Conservation (phyloP, 2,329 filamentous ascomycete genomes). For the Aspergillus alliaceus region DNA sequence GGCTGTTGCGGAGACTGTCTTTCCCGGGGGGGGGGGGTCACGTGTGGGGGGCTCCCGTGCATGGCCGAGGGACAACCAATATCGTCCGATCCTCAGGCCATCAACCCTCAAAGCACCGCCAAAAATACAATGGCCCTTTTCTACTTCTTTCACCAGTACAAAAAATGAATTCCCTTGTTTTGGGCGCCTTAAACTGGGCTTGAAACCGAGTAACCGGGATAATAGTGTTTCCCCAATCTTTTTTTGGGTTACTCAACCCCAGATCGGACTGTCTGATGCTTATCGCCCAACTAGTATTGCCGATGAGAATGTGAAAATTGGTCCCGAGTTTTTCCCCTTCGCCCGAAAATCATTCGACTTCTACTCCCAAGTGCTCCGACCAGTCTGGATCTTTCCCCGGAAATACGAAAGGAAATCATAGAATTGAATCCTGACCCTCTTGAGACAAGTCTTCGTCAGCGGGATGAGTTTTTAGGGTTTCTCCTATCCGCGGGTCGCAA, state of each 20-base stretch:
- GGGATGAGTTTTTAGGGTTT: background rate
- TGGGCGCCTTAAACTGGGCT: background rate
- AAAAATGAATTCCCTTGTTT: background rate
- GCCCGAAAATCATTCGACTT: constrained; percentile 27
- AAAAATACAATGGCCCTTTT: background rate
- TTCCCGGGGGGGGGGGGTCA: constrained; percentile 25
- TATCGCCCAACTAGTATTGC: constrained; percentile 10
- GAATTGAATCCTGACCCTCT: background rate
- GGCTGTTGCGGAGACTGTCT: constrained; percentile 23
- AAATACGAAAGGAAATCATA: background rate
- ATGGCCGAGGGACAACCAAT: constrained; percentile 17
- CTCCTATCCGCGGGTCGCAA: background rate
- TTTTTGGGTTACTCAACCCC: no score
- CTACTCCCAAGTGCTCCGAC: constrained; percentile 13
- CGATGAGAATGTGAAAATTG: constrained; percentile 17
- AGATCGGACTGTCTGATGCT: constrained; percentile 5
- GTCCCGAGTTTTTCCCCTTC: constrained; percentile 30
- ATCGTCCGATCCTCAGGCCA: background rate
- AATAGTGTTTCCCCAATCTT: no score
- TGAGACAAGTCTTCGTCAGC: background rate
- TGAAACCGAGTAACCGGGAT: background rate
- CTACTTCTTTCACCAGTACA: background rate
- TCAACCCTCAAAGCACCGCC: background rate
- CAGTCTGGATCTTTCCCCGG: constrained; percentile 1
- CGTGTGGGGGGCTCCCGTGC: constrained; percentile 25